Evolutionary conservation across 176 grass and related monocot genomes (phyloP), one percentile per base, ranked within the genome.

Genomic region (Eragrostis nindensis): DNA sequence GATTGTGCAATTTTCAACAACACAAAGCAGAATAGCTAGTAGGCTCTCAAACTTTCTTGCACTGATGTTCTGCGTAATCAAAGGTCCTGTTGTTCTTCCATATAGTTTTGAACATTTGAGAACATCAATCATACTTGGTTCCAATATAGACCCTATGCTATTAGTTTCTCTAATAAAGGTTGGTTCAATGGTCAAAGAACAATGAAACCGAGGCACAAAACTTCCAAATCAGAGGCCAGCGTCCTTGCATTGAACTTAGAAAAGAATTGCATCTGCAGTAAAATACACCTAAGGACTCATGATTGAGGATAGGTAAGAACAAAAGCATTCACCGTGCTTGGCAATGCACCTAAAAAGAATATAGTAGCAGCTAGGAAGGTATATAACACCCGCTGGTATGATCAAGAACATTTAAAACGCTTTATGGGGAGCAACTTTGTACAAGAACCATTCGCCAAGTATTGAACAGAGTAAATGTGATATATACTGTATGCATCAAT

Each of bases 151-250:
- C 47, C 47, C 38, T 85, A 81, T 59, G 71, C n/a, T n/a, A n/a
- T 36, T 2, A 36, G 32, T 36, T 36, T 36, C 32, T 36, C 32
- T 19, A 48, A 43, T 66, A 67, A 49, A 44, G 39, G 54, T 36
- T 4, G 65, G 59, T 72, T 82, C 27, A 71, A 82, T 11, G n/a
- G 78, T 77, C 46, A 81, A 68, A 82, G 52, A 61, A 68, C 61
- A 80, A 75, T 42, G 29, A 25, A 66, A 36, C 68, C 44, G 1
- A 79, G 30, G 83, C 60, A 65, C 27, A 55, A 5, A 55, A 57
- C 40, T 56, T 77, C 71, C 66, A 78, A 89, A 89, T 82, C 40
- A 86, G 56, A 68, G 80, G 66, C 11, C 55, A 82, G 27, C 59
- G 71, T 61, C 66, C 52, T 77, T 47, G 82, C 78, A 82, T 71